Conservation (phyloP, 352 stramenopile genomes). For the Globisporangium heterothallicum region DNA sequence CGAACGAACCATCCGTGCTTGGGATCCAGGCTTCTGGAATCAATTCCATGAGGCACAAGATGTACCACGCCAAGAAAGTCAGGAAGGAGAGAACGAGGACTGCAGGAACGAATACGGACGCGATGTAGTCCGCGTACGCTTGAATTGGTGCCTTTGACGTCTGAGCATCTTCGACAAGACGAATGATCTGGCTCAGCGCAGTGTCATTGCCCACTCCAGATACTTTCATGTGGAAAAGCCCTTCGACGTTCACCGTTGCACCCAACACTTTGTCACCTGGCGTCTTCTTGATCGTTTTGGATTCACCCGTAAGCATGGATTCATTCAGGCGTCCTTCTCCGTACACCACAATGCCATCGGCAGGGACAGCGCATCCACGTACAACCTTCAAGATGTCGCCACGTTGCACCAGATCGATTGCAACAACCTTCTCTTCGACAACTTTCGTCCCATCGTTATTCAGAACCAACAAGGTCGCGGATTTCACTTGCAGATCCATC, state of each 20-base stretch:
- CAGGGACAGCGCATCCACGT: constrained; percentile 88
- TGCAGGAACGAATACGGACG: constrained; percentile 93
- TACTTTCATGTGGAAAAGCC: constrained; percentile 90
- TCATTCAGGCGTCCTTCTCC: constrained; percentile 91
- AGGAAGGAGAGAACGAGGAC: constrained; percentile 91
- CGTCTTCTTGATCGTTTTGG: constrained; percentile 91
- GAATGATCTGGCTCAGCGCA: constrained; percentile 96
- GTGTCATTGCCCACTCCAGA: constrained; percentile 92
- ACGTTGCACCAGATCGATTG: constrained; percentile 86
- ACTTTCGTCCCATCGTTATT: constrained; percentile 49
- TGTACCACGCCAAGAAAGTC: constrained; percentile 96
- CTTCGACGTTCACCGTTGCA: constrained; percentile 90
- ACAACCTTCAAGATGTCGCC: constrained; percentile 93
- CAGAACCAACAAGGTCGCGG: constrained; percentile 89
- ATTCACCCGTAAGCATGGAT: constrained; percentile 94
- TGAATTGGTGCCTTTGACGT: constrained; percentile 97
- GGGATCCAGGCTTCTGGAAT: constrained; percentile 71
- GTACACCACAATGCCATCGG: constrained; percentile 90
- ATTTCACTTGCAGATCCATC: constrained; percentile 94
- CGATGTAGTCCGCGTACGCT: constrained; percentile 95
- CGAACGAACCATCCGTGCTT: constrained; percentile 67
- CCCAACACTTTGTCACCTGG: constrained; percentile 84
- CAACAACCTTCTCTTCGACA: constrained; percentile 67
- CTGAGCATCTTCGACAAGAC: constrained; percentile 98
- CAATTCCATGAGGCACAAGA: constrained; percentile 49